Evolutionary conservation across 305 asterid species (phyloP), one percentile per base, ranked within the genome.

Genomic region (Rubia balearica): DNA sequence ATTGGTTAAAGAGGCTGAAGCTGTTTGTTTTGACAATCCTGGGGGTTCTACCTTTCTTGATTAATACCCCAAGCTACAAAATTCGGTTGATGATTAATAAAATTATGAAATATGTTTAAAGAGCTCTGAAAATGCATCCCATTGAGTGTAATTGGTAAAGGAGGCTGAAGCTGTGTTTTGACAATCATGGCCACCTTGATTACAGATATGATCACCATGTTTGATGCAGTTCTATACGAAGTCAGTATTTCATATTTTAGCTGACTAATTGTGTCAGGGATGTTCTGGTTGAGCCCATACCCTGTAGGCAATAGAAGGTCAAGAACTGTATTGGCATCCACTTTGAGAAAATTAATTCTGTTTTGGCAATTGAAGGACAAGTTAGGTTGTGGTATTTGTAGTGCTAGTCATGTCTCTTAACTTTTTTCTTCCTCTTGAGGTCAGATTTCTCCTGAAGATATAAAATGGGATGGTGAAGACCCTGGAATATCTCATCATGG

Each of bases 371-470:
- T 66, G 11, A 40, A 40, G 36, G 19, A 38, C 6, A 45, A 56
- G 19, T 69, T 2, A 17, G 7, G 17, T 38, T 69, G 16, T 27
- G 10, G 19, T 43, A 13, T 64, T 57, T 27, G 24, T 41, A 36
- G 30, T 13, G 33, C 38, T 14, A 55, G 14, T 57, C 73, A 33
- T 70, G 36, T 59, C 38, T 21, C n/a, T 68, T 0, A 64, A 64
- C 68, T 8, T 27, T 45, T 0, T 42, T 57, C n/a, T 71, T 27
- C 64, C 41, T 21, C 13, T 48, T 48, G 61, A 24, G 62, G 7
- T 51, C 87, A 93, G 98, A 87, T 93, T 73, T 75, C 98, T 84
- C 91, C 91, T 2, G 90, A 87, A 64, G 95, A 90, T 82, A 84
- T 90, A 70, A 90, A 88, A 69, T 91, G 96, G 96, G 96, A 71